Base-by-base conservation (phyloP, 2,329 filamentous ascomycete genomes). In the Mycosphaerella sp. region DNA sequence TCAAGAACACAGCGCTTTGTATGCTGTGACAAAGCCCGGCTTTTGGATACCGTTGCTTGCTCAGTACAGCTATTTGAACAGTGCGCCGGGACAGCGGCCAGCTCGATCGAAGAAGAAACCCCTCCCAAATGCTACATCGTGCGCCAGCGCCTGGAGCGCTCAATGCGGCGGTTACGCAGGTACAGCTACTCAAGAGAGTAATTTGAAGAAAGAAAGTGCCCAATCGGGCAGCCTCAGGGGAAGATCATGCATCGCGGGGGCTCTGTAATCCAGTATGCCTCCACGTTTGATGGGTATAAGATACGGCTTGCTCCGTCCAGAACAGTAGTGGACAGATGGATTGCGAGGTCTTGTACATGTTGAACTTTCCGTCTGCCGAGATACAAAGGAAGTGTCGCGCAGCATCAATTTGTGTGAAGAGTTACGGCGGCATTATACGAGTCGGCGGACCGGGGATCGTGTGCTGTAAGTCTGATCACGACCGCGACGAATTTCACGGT, bases 161-260 rank as follows among this genome's bases (percentile, higher is more conserved):
- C 56, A 40, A 38, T 26, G 55, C 52, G 50, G 45, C 53, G 46
- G 45, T 56, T 43, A 40, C 56, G 45, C 54, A 55, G 51, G 54
- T 57, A 54, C 56, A 57, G 56, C 48, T 59, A 56, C 56, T 57
- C 56, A 56, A 61, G 51, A 53, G 51, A 59, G 49, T 57, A 42
- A 53, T 60, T 51, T 55, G 54, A 58, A 58, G 56, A 58, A 60
- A 60, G 45, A 57, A 53, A 42, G 12, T 45, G 23, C 50, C 56
- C 40, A 26, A 14, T 45, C 45, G 45, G 50, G 53, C 29, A 32
- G 38, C 54, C 34, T 31, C 49, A 54, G 53, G 56, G 44, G 53
- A 51, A 32, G 42, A 43, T 45, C 45, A 43, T 53, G 45, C 32
- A 53, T 45, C 47, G 56, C 48, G 51, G 42, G 50, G 48, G 45